Evolutionary conservation across 1,139 yeast species (phyloP).

Genomic region (Suhomyces taliae): DNA sequence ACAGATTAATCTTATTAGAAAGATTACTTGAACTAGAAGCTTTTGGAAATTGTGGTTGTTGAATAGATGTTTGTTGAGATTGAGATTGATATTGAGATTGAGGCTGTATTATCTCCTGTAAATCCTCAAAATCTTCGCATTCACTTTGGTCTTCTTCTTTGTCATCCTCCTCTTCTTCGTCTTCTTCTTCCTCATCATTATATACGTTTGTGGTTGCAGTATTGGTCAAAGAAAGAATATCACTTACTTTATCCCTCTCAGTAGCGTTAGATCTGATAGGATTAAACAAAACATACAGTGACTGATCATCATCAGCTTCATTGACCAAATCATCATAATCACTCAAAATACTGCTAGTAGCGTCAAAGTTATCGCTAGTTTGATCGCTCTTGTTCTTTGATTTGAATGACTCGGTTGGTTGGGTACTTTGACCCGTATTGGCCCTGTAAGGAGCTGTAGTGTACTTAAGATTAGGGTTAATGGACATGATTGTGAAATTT

Average conservation of each 20-base stretch:
- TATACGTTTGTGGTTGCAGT: conserved; percentile 16
- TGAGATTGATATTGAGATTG: background rate
- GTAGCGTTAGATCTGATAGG: conserved; percentile 23
- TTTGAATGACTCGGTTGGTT: conserved; percentile 1
- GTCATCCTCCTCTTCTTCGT: conserved; percentile 20
- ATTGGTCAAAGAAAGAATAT: conserved; percentile 41
- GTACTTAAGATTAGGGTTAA: conserved; percentile 8
- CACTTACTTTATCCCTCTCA: conserved; percentile 24
- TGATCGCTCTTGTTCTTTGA: conserved; percentile 3
- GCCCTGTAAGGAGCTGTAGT: conserved; percentile 10
- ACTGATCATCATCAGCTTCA: conserved; percentile 26
- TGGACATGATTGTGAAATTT: conserved; percentile 3
- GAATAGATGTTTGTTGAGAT: background rate
- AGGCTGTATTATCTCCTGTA: conserved; percentile 1
- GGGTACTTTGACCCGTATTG: background rate
- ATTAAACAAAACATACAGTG: conserved; percentile 46
- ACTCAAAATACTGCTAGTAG: conserved; percentile 21
- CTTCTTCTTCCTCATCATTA: conserved; percentile 14
- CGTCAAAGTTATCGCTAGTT: conserved; percentile 13
- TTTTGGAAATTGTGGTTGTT: background rate
- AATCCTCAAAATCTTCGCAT: conserved; percentile 8
- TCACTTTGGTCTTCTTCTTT: conserved; percentile 14
- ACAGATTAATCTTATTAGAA: conserved; percentile 25
- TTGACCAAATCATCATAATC: conserved; percentile 20
- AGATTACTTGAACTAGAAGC: conserved; percentile 7